A percentile compares a stretch with the other conserved stretches of the same genome.
Conservation (phyloP, 176 grass and related monocot genomes). For the Zoysia japonica region DNA sequence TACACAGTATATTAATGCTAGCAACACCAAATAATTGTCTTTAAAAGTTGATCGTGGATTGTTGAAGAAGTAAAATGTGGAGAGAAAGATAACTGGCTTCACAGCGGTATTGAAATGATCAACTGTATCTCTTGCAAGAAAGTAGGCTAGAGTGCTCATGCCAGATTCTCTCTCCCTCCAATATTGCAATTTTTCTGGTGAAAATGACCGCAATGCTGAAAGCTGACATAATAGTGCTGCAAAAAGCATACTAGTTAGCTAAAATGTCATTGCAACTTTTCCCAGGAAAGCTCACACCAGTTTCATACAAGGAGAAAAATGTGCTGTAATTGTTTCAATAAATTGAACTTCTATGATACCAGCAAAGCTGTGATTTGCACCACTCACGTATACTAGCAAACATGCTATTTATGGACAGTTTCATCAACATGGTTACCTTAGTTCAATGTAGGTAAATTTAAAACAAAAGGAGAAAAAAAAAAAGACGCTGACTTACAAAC, state of each 20-base stretch:
- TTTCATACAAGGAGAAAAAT: conserved; percentile 3
- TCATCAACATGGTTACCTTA: background rate
- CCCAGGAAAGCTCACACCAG: background rate
- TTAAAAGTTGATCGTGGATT: conserved; percentile 57
- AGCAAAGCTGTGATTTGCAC: background rate
- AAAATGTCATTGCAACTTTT: conserved; percentile 11
- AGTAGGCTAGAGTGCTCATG: conserved; percentile 77
- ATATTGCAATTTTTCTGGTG: conserved; percentile 72
- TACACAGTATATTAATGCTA: conserved; percentile 80
- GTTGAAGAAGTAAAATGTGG: conserved; percentile 80
- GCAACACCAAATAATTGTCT: conserved; percentile 66
- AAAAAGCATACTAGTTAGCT: conserved; percentile 33
- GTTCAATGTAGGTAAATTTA: conserved; percentile 32
- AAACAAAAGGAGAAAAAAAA: background rate
- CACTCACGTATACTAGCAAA: background rate
- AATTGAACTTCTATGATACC: background rate
- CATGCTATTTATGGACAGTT: background rate
- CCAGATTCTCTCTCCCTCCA: conserved; percentile 79
- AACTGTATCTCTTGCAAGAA: conserved; percentile 78
- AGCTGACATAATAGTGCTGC: conserved; percentile 74
- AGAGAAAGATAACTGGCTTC: conserved; percentile 68
- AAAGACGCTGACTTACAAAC: conserved; percentile 64
- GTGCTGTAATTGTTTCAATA: background rate
- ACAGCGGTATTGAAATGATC: conserved; percentile 71
- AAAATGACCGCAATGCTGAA: conserved; percentile 70